Conservation (phyloP, 768 basidiomycete genomes). For the Coprinellus micaceus region DNA sequence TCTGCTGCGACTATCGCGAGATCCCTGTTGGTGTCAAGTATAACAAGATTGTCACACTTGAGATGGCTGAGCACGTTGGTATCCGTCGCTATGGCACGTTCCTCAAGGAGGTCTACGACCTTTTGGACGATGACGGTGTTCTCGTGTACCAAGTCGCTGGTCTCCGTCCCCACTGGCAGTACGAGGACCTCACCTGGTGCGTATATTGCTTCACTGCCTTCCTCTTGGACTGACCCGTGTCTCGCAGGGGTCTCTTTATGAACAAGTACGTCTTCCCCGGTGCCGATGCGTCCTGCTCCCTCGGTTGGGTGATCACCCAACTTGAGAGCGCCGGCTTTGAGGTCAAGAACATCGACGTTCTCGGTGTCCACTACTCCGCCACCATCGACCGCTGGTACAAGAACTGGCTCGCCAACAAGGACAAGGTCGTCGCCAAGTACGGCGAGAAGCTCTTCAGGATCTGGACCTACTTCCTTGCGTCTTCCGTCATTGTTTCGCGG, state of each 20-base stretch:
- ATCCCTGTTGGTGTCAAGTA: slow-evolving; percentile 78
- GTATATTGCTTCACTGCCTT: slow-evolving; percentile 8
- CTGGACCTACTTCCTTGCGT: slow-evolving; percentile 98
- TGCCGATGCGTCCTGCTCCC: slow-evolving; percentile 92
- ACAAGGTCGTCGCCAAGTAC: slow-evolving; percentile 83
- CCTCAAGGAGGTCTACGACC: slow-evolving; percentile 86
- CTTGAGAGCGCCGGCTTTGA: slow-evolving; percentile 93
- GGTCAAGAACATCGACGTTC: slow-evolving; percentile 92
- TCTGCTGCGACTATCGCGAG: slow-evolving; percentile 92
- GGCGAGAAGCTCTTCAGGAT: slow-evolving; percentile 92
- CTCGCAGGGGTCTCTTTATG: slow-evolving; percentile 79
- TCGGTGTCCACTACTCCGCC: slow-evolving; percentile 96
- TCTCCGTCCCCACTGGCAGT: slow-evolving; percentile 94
- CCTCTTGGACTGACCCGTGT: neutral
- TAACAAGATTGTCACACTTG: slow-evolving; percentile 92
- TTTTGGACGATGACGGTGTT: slow-evolving; percentile 90
- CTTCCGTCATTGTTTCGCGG: slow-evolving; percentile 80
- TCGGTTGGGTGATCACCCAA: slow-evolving; percentile 87
- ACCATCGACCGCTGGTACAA: slow-evolving; percentile 92
- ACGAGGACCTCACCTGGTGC: slow-evolving; percentile 93
- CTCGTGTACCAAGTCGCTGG: slow-evolving; percentile 98
- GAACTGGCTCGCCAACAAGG: slow-evolving; percentile 95
- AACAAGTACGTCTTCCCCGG: slow-evolving; percentile 99
- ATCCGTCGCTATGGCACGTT: slow-evolving; percentile 88
- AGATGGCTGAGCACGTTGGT: slow-evolving; percentile 99